phyloP scores from a whole-genome alignment of 805 yeast species.

The Clavispora carvajalis region DNA sequence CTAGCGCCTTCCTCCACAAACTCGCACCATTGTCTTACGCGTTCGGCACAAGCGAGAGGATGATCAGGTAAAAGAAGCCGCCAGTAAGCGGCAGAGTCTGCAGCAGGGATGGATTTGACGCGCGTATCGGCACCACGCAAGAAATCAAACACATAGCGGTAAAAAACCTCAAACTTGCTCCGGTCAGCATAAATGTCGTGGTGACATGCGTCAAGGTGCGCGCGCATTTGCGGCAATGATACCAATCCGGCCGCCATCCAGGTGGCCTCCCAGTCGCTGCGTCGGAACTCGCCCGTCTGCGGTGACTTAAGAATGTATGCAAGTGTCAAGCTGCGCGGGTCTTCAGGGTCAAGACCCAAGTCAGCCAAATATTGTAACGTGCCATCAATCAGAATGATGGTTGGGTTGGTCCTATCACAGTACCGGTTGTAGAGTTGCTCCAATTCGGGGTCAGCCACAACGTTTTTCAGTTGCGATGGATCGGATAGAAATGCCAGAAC shows the following conservation, averaged over 20 bases:
- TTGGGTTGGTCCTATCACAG: constrained; percentile 23
- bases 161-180: constrained; percentile 50
- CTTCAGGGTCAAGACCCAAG: constrained; percentile 69
- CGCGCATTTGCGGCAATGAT: constrained; percentile 44
- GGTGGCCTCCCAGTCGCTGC: constrained; percentile 45
- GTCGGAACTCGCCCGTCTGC: constrained; percentile 55
- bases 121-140: constrained; percentile 53
- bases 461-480: constrained; percentile 6
- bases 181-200: constrained; percentile 18
- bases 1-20: constrained; percentile 46
- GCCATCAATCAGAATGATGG: constrained; percentile 69
- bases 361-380: constrained; percentile 65
- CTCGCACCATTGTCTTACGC: constrained; percentile 52
- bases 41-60: constrained; percentile 11
- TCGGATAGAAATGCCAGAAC: constrained; percentile 20
- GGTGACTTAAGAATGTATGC: constrained; percentile 68
- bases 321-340: constrained; percentile 61
- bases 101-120: constrained; percentile 46
- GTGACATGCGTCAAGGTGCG: constrained; percentile 5
- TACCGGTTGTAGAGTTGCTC: constrained; percentile 12
- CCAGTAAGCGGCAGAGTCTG: constrained; percentile 77
- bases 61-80: constrained; percentile 43
- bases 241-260: constrained; percentile 44
- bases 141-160: constrained; percentile 67
- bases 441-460: not conserved